Conservation (phyloP, 2,329 filamentous ascomycete species). For the Trichoderma endophyticum region DNA sequence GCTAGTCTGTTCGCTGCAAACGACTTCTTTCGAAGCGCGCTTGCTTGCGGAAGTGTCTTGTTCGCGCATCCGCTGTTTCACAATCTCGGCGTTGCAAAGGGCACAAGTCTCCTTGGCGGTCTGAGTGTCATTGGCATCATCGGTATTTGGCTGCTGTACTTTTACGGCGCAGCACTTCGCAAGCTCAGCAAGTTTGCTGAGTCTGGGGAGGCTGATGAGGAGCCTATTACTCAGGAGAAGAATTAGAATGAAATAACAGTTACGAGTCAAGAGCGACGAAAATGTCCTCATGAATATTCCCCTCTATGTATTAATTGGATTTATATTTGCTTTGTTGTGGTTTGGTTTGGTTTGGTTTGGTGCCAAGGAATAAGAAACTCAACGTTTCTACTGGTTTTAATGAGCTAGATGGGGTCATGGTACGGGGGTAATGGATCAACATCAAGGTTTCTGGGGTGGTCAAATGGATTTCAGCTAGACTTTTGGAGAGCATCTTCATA, state of each 20-base stretch:
- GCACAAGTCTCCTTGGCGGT: conserved; percentile 55
- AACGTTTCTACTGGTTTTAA: background rate
- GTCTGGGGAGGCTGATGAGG: background rate
- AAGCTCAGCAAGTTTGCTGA: conserved; percentile 55
- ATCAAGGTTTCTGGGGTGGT: background rate
- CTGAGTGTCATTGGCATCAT: conserved; percentile 51
- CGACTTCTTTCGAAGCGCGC: conserved; percentile 55
- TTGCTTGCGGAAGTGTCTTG: conserved; percentile 59
- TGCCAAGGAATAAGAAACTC: background rate
- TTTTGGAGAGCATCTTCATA: background rate
- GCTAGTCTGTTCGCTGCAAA: conserved; percentile 60
- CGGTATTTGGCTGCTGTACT: conserved; percentile 60
- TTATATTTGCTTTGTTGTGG: background rate
- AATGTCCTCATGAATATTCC: background rate
- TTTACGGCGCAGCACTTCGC: conserved; percentile 53
- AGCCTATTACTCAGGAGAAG: background rate
- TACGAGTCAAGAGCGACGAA: background rate
- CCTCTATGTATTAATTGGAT: background rate
- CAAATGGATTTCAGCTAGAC: background rate
- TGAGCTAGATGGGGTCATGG: background rate
- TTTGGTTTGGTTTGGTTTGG: background rate
- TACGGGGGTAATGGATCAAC: background rate
- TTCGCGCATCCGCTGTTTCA: conserved; percentile 58
- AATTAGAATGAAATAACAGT: background rate
- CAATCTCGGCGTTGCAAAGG: conserved; percentile 57